These are phyloP conservation scores for Zea mays DNA, from an alignment of 176 grass and related monocot genomes.

Conservation along the genomic window Zm-B73-REFERENCE-NAM-5.0 NC_050099.1:192017001-192017500, in stretches of 20 bases:
- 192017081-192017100: background rate
- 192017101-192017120: slow-evolving; percentile 74
- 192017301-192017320: slow-evolving; percentile 9
- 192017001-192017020: background rate
- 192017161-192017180: slow-evolving; percentile 81
- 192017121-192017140: slow-evolving; percentile 80
- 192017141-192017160: slow-evolving; percentile 71
- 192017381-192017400: slow-evolving; percentile 66
- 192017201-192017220: slow-evolving; percentile 79
- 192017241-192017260: background rate
- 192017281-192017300: background rate
- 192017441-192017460: background rate
- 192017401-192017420: slow-evolving; percentile 66
- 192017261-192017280: background rate
- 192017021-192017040: background rate
- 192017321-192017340: slow-evolving; percentile 79
- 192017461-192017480: background rate
- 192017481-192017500: background rate
- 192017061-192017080: background rate
- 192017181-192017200: slow-evolving; percentile 79
- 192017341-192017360: slow-evolving; percentile 70
- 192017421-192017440: slow-evolving; percentile 45
- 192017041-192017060: background rate
- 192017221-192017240: slow-evolving; percentile 72
- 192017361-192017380: slow-evolving; percentile 61